A percentile compares a stretch with the other conserved stretches of the same genome.
phyloP scores from a whole-genome alignment of 305 asterid genomes.

The Fraxinus baroniana region DNA sequence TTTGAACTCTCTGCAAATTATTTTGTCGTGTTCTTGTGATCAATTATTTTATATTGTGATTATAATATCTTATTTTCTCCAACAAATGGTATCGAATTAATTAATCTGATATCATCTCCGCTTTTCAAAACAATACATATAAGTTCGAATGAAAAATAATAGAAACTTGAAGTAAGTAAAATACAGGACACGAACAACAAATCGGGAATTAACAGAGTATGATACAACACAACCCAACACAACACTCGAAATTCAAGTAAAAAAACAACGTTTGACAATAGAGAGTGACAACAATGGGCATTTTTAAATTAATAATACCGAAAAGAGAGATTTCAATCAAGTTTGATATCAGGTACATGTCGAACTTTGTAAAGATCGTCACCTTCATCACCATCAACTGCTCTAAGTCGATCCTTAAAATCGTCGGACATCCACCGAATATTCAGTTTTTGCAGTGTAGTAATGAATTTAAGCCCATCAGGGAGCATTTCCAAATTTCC shows the following conservation, averaged over 20 bases:
- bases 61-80: too few species aligned
- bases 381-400: slow-evolving; percentile 16
- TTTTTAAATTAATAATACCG: background rate
- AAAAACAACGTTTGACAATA: background rate
- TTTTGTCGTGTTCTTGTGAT: too few species aligned
- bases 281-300: background rate
- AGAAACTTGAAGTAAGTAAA: background rate
- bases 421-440: slow-evolving; percentile 29
- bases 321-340: slow-evolving; percentile 23
- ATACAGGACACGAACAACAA: background rate
- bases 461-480: slow-evolving; percentile 27
- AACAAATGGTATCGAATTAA: too few species aligned
- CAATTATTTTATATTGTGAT: too few species aligned
- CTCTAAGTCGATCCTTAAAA: slow-evolving; percentile 34
- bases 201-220: background rate
- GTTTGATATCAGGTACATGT: slow-evolving; percentile 35
- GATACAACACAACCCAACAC: background rate
- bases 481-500: slow-evolving; percentile 39
- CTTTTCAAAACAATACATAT: too few species aligned
- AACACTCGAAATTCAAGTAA: background rate
- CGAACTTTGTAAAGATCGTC: slow-evolving; percentile 34
- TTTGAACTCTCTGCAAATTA: too few species aligned
- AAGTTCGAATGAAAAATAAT: background rate
- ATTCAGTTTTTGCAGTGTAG: slow-evolving; percentile 37
- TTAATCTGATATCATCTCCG: too few species aligned